Evolutionary conservation across 2,329 filamentous ascomycete genomes (phyloP).

Genomic region (Fusarium annulatum): DNA sequence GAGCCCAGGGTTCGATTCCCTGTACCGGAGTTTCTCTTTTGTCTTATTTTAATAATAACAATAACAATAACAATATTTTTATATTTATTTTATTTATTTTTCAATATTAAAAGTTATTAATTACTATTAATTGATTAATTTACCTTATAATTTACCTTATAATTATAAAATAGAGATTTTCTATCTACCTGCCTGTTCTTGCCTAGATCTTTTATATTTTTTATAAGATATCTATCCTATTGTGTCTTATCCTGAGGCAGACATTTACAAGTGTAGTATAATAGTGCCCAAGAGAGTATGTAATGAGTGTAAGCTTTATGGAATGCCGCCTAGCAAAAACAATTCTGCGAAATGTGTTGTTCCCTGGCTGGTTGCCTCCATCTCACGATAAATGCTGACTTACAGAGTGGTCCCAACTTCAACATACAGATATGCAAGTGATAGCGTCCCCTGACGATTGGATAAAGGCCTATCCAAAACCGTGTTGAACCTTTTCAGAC

Average conservation of each 20-base stretch:
- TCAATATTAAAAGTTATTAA: too few relatives aligned
- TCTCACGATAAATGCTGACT: neutral
- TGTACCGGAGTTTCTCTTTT: slow-evolving; percentile 2
- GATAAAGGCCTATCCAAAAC: neutral
- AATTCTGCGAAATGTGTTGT: neutral
- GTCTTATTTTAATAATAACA: neutral
- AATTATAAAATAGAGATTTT: neutral
- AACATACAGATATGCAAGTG: neutral
- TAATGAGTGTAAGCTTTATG: too few relatives aligned
- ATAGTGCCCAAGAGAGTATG: neutral
- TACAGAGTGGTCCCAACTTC: neutral
- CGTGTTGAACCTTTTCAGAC: neutral
- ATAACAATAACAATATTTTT: too few relatives aligned
- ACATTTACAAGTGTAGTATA: neutral
- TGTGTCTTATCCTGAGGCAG: neutral
- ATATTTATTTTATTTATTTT: too few relatives aligned
- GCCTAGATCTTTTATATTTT: neutral
- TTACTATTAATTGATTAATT: too few relatives aligned
- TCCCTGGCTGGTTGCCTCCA: neutral
- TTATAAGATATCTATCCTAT: neutral
- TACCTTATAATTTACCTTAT: neutral
- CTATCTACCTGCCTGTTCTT: neutral
- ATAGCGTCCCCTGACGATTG: neutral
- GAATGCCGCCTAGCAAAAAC: neutral
- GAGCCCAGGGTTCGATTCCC: slow-evolving; percentile 20